These are phyloP conservation scores for Colletotrichum sp. DNA, from an alignment of 2,329 filamentous ascomycete genomes.

Conservation along the genomic window DNA sequence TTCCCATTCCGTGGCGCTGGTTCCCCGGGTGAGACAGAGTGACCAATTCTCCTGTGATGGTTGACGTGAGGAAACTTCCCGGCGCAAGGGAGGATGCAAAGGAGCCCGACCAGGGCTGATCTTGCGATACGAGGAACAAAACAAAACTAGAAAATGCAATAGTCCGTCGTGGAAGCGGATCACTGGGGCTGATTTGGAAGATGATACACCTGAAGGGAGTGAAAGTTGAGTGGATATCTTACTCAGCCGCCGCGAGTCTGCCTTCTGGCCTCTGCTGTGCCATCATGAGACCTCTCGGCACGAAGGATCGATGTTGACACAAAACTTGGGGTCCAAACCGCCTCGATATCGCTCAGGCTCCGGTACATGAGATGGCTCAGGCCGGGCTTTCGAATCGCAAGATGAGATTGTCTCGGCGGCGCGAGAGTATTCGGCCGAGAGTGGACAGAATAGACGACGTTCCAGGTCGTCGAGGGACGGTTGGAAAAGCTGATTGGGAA, in stretches of 20 bases:
- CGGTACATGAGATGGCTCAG: neutral
- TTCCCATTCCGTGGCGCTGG: slow-evolving; percentile 16
- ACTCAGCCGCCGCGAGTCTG: neutral
- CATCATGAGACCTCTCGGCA: neutral
- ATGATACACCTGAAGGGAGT: neutral
- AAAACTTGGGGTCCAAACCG: neutral
- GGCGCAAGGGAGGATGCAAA: neutral
- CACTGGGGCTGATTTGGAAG: neutral
- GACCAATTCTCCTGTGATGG: neutral
- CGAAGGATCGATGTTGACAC: neutral
- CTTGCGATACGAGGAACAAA: neutral
- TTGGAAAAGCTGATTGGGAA: neutral
- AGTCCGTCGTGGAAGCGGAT: neutral
- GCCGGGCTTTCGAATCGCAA: neutral
- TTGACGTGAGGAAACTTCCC: neutral
- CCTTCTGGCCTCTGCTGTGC: neutral
- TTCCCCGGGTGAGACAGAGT: slow-evolving; percentile 4
- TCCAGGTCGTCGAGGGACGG: neutral
- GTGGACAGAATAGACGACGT: neutral
- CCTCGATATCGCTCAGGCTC: neutral
- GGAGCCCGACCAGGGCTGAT: neutral
- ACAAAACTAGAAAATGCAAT: neutral
- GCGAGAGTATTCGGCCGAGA: neutral
- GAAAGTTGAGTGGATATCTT: neutral
- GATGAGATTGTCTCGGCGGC: neutral